Evolutionary conservation across 805 yeast genomes (phyloP).

Genomic region (Schizosaccharomyces japonicus): DNA sequence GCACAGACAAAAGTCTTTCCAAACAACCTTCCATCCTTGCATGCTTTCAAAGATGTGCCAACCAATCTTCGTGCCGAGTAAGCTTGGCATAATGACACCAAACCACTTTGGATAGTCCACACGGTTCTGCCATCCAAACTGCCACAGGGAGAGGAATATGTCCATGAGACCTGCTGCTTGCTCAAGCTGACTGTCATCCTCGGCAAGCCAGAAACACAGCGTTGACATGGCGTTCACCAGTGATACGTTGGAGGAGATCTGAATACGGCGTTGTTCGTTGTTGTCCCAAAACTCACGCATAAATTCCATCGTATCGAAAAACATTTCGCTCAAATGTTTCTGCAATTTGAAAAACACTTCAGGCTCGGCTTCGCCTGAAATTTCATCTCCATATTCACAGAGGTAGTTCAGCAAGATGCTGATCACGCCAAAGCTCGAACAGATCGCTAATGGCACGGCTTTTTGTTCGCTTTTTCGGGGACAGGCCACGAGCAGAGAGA

Average conservation of each 20-base stretch:
- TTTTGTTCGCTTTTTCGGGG: not conserved
- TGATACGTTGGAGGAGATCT: not conserved
- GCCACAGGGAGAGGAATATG: not conserved
- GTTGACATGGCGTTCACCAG: not conserved
- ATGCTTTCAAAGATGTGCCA: not conserved
- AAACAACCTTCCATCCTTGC: not conserved
- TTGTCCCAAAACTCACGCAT: slow-evolving; percentile 5
- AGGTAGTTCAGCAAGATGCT: not conserved
- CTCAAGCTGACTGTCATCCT: not conserved
- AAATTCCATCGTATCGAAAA: slow-evolving; percentile 5
- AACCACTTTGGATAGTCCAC: not conserved
- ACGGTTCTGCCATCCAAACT: not conserved
- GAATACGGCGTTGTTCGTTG: not conserved
- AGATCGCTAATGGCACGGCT: not conserved
- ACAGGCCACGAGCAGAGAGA: not conserved
- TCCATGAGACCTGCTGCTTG: slow-evolving; percentile 2
- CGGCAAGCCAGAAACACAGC: slow-evolving; percentile 3
- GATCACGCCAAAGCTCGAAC: not conserved
- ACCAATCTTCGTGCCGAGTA: not conserved
- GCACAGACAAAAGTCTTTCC: not conserved
- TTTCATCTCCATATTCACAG: not conserved
- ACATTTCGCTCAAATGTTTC: not conserved
- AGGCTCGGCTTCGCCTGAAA: not conserved
- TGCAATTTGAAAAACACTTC: not conserved
- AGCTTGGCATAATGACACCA: not conserved